phyloP scores from a whole-genome alignment of 2,329 filamentous ascomycete genomes.

The Alternaria hordeiaustralica region DNA sequence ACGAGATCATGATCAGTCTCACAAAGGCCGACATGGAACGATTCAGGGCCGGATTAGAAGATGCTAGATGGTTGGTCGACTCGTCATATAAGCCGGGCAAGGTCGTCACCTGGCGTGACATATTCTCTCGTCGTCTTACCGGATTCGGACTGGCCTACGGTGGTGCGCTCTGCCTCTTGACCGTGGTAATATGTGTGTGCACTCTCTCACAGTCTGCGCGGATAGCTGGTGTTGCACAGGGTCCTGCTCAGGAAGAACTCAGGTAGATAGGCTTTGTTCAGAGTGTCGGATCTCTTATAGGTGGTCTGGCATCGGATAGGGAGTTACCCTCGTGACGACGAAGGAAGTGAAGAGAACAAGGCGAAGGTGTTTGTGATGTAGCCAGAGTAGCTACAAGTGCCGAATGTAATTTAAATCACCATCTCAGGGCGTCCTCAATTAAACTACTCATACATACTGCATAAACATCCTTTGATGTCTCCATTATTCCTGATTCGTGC shows the following conservation, averaged over 20 bases:
- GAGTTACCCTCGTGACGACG: not conserved
- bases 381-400: not conserved
- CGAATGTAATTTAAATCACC: not conserved
- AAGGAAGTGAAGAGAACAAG: not conserved
- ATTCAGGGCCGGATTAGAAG: slow-evolving; percentile 12
- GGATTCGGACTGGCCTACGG: not conserved
- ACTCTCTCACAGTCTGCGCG: not conserved
- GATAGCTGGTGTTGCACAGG: not conserved
- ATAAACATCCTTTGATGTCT: not conserved
- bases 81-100: not conserved
- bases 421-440: not conserved
- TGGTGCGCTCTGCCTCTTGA: not conserved
- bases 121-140: not conserved
- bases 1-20: slow-evolving; percentile 25
- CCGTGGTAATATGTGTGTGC: not conserved
- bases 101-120: not conserved
- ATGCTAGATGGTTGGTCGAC: slow-evolving; percentile 8
- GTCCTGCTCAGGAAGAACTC: not conserved
- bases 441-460: not conserved
- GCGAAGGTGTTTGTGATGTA: not conserved
- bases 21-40: slow-evolving; percentile 26
- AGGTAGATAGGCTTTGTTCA: not conserved
- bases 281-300: not conserved
- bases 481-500: not conserved
- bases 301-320: not conserved